Conservation (phyloP, 192 early-diverging fungal species). For the Phycomyces blakesleeanus region DNA sequence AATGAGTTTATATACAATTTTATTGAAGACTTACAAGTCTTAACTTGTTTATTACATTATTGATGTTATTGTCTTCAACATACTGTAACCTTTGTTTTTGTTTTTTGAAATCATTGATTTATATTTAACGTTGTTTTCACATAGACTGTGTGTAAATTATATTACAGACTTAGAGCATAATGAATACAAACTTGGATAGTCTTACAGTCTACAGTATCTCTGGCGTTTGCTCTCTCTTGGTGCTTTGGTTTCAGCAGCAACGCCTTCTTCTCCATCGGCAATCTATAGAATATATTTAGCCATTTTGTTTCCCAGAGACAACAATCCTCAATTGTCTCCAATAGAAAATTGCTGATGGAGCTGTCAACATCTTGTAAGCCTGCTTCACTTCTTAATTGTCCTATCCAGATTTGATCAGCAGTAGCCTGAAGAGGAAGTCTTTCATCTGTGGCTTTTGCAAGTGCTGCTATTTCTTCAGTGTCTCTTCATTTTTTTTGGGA, state of each 20-base stretch:
- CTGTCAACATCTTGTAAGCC: too few species aligned
- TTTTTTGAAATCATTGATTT: slow-evolving; percentile 3
- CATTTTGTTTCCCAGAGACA: slow-evolving; percentile 6
- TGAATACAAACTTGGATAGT: background rate
- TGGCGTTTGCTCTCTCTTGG: slow-evolving; percentile 1
- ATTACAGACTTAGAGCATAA: background rate
- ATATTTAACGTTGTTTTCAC: background rate
- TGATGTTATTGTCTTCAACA: slow-evolving; percentile 2
- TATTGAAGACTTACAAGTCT: slow-evolving; percentile 3
- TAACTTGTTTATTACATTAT: background rate
- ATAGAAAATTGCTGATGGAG: slow-evolving; percentile 9
- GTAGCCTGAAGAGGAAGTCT: too few species aligned
- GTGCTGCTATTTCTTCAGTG: too few species aligned
- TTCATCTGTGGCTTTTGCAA: too few species aligned
- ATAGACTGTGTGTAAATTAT: slow-evolving; percentile 6
- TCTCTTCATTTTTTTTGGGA: too few species aligned
- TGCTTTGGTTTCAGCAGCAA: slow-evolving; percentile 6
- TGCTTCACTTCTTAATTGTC: too few species aligned
- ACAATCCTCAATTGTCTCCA: slow-evolving; percentile 5
- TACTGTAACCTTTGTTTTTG: background rate
- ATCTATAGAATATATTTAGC: slow-evolving; percentile 5
- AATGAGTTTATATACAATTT: slow-evolving; percentile 1
- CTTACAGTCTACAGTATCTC: slow-evolving; percentile 7
- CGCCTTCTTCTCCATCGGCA: background rate
- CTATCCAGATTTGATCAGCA: too few species aligned